Evolutionary conservation across 2,329 filamentous ascomycete genomes (phyloP), one percentile per base, ranked within the genome.

Genomic region (Thielaviopsis punctulata): DNA sequence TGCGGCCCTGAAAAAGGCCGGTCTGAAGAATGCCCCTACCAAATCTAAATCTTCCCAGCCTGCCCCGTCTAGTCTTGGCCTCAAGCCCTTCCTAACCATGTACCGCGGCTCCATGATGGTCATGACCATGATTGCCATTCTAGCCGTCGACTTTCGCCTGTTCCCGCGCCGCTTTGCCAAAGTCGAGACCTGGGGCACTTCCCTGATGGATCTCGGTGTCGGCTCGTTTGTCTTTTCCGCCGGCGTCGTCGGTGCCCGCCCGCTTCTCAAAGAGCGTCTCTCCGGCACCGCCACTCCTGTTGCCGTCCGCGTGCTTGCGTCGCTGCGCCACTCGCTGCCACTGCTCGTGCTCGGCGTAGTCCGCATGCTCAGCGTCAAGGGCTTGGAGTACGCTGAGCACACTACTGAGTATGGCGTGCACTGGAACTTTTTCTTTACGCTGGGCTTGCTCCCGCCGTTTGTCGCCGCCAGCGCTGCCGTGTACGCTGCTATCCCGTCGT

Each of bases 371-470:
- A 93, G 82, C 59, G 89, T 96, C 62, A 98, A 98, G 68, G 86
- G 86, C 6, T 71, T 95, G 25, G 88, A 96, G 63, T 98, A 98
- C 63, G 89, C 89, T 2, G 92, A 98, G 65, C 92, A 98, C 69
- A 87, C 95, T 54, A 88, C 86, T 13, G 92, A 98, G 64, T 98
- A 98, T 62, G 92, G 92, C 44, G 86, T 98, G 9, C 92, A 98
- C 66, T 98, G 92, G 92, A 98, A 98, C 66, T 98, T 98, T 66
- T 98, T 98, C 73, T 96, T 96, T 68, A 98, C 92, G 0, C 73
- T 98, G 9, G 89, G 81, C 5, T 76, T 95, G 47, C 69, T 98
- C 22, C 87, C 90, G 0, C 89, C 89, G 0, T 94, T 94, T 60
- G 80, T 94, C 50, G 88, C 90, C 24, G 64, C 92, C 0, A 86